Evolutionary conservation across 805 yeast genomes (phyloP).

Genomic region (Metschnikowia anglica): DNA sequence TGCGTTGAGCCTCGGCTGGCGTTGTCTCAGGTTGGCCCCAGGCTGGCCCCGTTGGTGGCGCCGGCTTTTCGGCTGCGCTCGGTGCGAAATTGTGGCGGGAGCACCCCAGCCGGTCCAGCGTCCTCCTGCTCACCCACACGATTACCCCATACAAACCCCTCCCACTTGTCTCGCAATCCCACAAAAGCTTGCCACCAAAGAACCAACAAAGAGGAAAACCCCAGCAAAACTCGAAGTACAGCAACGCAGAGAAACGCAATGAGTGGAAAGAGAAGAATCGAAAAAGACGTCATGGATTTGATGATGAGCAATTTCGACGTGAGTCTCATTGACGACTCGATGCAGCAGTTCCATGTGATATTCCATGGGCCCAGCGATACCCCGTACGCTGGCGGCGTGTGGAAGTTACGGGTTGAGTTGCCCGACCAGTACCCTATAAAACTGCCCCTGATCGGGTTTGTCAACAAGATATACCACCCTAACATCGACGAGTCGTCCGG

Average conservation of each 20-base stretch:
- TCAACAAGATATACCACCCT: slow-evolving; percentile 90
- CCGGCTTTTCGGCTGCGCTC: too few species aligned
- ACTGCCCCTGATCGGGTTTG: slow-evolving; percentile 93
- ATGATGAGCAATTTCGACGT: slow-evolving; percentile 95
- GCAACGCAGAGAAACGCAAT: slow-evolving; percentile 2
- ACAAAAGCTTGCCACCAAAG: too few species aligned
- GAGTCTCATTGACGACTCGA: slow-evolving; percentile 66
- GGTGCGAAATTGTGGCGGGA: too few species aligned
- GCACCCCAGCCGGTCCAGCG: too few species aligned
- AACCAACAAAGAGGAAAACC: too few species aligned
- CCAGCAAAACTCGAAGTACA: background rate
- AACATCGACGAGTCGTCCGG: slow-evolving; percentile 91
- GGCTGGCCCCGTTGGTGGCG: too few species aligned
- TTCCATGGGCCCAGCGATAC: slow-evolving; percentile 81
- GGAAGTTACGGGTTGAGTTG: slow-evolving; percentile 89
- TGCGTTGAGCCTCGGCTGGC: too few species aligned
- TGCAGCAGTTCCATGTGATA: slow-evolving; percentile 82
- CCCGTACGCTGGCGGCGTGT: slow-evolving; percentile 84
- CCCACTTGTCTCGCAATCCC: too few species aligned
- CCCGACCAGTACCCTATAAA: slow-evolving; percentile 96
- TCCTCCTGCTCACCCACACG: too few species aligned
- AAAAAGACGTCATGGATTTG: slow-evolving; percentile 94
- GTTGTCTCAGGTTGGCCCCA: too few species aligned
- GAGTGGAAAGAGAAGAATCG: slow-evolving; percentile 65
- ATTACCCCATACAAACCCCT: too few species aligned